Base-by-base conservation (phyloP, 139 green algal genomes). In the Coelastrella sp. region DNA sequence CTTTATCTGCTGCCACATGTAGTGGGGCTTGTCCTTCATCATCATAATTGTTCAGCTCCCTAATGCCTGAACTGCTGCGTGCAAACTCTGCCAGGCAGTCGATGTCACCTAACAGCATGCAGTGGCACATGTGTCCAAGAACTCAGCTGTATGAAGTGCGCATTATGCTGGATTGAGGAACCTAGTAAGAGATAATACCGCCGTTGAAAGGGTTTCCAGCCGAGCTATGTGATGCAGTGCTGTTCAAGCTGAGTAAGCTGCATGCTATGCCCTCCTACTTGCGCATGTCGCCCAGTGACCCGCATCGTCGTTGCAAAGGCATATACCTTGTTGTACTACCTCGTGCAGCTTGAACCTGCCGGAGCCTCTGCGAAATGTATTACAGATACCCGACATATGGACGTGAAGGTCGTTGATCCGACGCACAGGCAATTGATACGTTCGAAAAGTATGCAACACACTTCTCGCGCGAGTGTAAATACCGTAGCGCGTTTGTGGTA, bases 341-440 rank as follows among this genome's bases (percentile, higher is more conserved):
- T 91, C 88, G 49, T 91, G 88, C 56, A 91, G 88, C 88, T 91
- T 91, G 88, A 88, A 91, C 6, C 88, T 72, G 8, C 88, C 88
- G 19, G 49, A 78, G 22, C 22, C 22, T 56, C 58, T 87, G 12
- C 88, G 63, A 63, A 84, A 63, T 60, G 78, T 60, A 84, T 63
- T 63, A 60, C 78, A 60, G n/a, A 60, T 63, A 10, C 49, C 78
- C 22, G 56, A 60, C 78, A 84, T 84, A 78, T 78, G 20, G 4
- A 78, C 68, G 22, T 78, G 20, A 78, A 78, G 20, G 22, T 78
- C 68, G 68, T 25, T 22, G 68, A 78, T 22, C 20, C 20, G 20
- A 78, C 20, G 20, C 20, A 78, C 68, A 78, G 22, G 20, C 68
- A 78, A 78, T 49, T 49, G 35, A 49, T 49, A 49, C 1, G 35